Conservation (phyloP, 306 rosid species). For the Biancaea sappan region DNA sequence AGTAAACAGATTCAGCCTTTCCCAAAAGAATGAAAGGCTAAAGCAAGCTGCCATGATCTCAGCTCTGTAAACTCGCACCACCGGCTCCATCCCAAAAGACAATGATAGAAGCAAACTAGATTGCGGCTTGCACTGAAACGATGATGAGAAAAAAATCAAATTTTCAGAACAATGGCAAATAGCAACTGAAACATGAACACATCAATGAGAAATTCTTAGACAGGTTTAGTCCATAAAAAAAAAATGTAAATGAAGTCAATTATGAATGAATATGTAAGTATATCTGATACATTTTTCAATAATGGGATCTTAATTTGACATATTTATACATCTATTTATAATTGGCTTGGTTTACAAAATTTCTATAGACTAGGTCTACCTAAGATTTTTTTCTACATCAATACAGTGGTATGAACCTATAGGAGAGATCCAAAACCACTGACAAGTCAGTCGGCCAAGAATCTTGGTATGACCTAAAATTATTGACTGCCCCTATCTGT, state of each 20-base stretch:
- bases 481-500: neutral
- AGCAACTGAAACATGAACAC: slow-evolving; percentile 6
- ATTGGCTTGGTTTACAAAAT: neutral
- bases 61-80: slow-evolving; percentile 11
- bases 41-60: slow-evolving; percentile 11
- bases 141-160: neutral
- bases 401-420: neutral
- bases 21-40: slow-evolving; percentile 27
- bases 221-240: neutral
- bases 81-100: slow-evolving; percentile 21
- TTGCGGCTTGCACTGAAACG: slow-evolving; percentile 32
- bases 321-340: too few species aligned
- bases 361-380: neutral
- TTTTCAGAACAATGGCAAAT: slow-evolving; percentile 6
- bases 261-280: neutral
- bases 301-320: neutral
- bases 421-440: neutral
- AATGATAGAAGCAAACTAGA: slow-evolving; percentile 15
- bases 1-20: slow-evolving; percentile 13
- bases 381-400: neutral
- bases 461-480: neutral
- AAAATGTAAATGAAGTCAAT: neutral
- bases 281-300: neutral
- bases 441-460: slow-evolving; percentile 14
- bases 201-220: neutral